Evolutionary conservation across 2,329 filamentous ascomycete genomes (phyloP), one percentile per base, ranked within the genome.

Genomic region (Aspergillus aculeatinus): DNA sequence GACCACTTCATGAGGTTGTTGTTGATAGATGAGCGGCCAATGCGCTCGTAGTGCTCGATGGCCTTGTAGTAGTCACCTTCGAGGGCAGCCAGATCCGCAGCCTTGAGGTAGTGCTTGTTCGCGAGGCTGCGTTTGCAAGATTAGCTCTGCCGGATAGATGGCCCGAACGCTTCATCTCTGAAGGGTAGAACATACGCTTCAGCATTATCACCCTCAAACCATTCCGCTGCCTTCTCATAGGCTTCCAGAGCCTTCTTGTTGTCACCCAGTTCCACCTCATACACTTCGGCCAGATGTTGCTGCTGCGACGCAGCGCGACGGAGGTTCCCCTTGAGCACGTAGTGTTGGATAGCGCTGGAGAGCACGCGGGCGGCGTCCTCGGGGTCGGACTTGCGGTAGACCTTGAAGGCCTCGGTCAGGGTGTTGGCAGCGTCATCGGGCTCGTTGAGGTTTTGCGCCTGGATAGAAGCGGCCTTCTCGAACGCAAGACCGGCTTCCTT

Each of bases 1-100:
- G 87, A 91, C 86, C 91, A 96, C 74, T 89, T 90, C 90, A 96
- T 94, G 60, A 96, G 82, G 76, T 96, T 95, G 81, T 96, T 97
- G 76, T 88, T 88, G 69, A 96, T 87, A 39, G 89, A 89, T 48
- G 85, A 84, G 59, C 85, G 83, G 48, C 92, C 90, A 52, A 97
- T 91, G 71, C 89, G 88, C 76, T 98, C 94, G 79, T 90, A 97
- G 67, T 88, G 84, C 64, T 89, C 84, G 68, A 93, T 91, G 59
- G 92, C 86, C 77, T 89, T 91, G 80, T 88, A 88, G 80, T 96
- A 97, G 74, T 97, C 91, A 61, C 81, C 86, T 59, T 92, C 89
- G 14, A 96, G 79, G 12, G 91, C 95, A 6, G 91, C 84, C 50
- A 97, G 82, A 70, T 98, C 95, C 51, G 92, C 94, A 10, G 93